These are phyloP conservation scores for Cystobasidium ongulense DNA, from an alignment of 768 basidiomycete genomes.

Conservation along the genomic window DNA sequence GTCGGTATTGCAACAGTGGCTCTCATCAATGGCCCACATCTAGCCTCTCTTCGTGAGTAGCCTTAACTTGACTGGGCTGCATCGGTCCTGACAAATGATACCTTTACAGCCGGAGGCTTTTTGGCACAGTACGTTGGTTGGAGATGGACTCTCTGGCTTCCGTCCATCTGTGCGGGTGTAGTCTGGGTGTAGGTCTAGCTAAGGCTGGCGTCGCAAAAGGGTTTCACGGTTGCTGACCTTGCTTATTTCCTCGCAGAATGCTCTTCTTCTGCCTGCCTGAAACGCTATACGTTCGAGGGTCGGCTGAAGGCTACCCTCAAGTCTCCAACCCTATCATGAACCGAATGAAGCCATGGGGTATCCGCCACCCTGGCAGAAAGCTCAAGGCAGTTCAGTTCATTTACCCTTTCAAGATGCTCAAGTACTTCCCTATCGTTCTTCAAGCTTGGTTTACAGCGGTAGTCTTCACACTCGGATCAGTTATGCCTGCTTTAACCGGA, in stretches of 20 bases:
- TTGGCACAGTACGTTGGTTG: constrained; percentile 14
- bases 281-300: constrained; percentile 1
- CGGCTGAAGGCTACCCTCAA: constrained; percentile 1
- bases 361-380: constrained; percentile 1
- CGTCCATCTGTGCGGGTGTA: not conserved
- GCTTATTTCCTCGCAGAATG: not conserved
- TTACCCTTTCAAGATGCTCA: constrained; percentile 6
- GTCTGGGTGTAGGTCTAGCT: constrained; percentile 8
- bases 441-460: not conserved
- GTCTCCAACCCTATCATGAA: not conserved
- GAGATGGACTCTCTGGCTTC: constrained; percentile 12
- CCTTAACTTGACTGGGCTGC: no score
- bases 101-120: not conserved
- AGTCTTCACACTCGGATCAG: constrained; percentile 8
- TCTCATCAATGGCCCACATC: constrained; percentile 12
- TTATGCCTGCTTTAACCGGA: not conserved
- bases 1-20: constrained; percentile 14
- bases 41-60: constrained; percentile 12
- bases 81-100: not conserved
- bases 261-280: constrained; percentile 15
- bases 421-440: constrained; percentile 13
- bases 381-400: not conserved
- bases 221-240: no score
- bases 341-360: constrained; percentile 19
- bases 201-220: not conserved